Evolutionary conservation across 805 yeast genomes (phyloP), one percentile per base, ranked within the genome.

Genomic region (Candida easanensis): DNA sequence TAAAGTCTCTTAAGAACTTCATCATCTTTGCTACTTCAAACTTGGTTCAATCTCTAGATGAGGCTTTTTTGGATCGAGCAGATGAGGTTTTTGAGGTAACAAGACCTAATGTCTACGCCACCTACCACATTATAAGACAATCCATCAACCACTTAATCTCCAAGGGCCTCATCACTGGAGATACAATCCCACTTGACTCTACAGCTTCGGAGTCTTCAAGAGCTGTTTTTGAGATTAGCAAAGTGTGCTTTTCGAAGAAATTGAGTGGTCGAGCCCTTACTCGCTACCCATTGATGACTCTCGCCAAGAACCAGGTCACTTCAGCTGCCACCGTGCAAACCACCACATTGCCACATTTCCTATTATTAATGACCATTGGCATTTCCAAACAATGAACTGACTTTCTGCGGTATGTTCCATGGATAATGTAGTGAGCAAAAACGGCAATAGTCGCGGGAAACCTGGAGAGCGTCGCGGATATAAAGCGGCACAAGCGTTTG

Each of bases 1-100:
- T 73, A n/a, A 68, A 64, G 43, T 48, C 50, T 21, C 60, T 49
- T 36, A 38, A 60, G 25, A 71, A 72, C 41, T 53, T 68, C 23
- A 44, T 68, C 5, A 54, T 71, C 1, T 52, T 71, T 17, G 63
- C 76, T 1, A 73, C 76, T 3, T 67, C 76, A 1, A 73, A 73
- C 46, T 45, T 69, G 25, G 26, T 66, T 8, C 52, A 57, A 13
- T 60, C 68, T 3, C 53, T 73, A 21, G 77, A 73, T 54, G 55
- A 63, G 1, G 77, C 77, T 1, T 73, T 73, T 45, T 31, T 69
- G 5, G 77, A 72, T 54, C 56, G 77, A 33, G 68, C 68, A 4
- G 76, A 70, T 44, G 62, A 60, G 5, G 50, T 59, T 2, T 69
- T 68, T 42, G 51, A 48, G 32, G 57, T 71, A 5, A 62, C 64